Base-by-base conservation (phyloP, 345 rosid genomes). In the Trapa incisa region DNA sequence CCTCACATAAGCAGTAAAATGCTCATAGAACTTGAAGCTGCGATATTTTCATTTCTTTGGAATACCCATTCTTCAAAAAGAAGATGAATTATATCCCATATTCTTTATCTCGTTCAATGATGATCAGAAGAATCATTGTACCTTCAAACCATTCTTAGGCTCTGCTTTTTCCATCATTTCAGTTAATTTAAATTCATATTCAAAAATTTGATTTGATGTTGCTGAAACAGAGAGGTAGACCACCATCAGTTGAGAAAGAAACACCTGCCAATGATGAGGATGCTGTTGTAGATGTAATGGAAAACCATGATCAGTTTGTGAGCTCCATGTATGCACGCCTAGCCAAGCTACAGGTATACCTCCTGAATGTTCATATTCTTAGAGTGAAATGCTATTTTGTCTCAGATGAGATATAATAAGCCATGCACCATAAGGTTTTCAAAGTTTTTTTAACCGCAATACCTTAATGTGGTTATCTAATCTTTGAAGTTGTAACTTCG, bases 261-360 rank as follows among this genome's bases (percentile, higher is more conserved):
- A 75, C 73, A 53, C 76, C 77, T 73, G 76, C 75, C 65, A 80
- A 78, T 74, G 96, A 89, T 64, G 96, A 87, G 76, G 96, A 91
- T 79, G 83, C 77, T 52, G 70, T 78, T 71, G 82, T 80, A 67
- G 92, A 86, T 80, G 68, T 86, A 70, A 74, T 91, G 85, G 96
- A 78, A 77, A 85, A 80, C 16, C 99, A 89, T 80, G 85, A 80
- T 62, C 96, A 95, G 73, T 91, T 91, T 75, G 54, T 85, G 80
- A 82, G 92, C 89, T 84, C 90, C 52, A 86, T 95, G 96, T 92
- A 86, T 65, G 86, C 97, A 73, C 97, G 99, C 54, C 77, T 91
- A 61, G 83, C 89, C 29, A 95, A 87, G 80, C 79, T 95, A 82
- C 96, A 95, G 99, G 99, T 95, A 78, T 71, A 61, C 61, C 52